Percentiles rank a stretch among this genome's conserved stretches.
Conservation (phyloP, 2,329 filamentous ascomycete species). For the Nemania sp. region DNA sequence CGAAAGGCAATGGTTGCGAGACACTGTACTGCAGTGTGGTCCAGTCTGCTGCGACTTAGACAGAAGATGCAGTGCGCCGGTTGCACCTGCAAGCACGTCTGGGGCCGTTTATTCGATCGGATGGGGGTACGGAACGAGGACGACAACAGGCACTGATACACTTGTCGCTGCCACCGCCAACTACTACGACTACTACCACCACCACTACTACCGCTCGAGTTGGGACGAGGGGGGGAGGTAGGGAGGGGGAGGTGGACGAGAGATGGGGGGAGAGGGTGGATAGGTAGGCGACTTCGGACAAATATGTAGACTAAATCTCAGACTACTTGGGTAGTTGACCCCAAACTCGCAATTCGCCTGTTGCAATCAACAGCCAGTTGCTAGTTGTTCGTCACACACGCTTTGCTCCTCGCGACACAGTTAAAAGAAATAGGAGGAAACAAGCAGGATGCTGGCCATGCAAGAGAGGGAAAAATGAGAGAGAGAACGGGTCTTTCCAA, state of each 20-base stretch:
- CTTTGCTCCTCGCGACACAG: conserved; percentile 19
- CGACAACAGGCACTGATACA: conserved; percentile 30
- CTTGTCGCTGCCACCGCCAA: conserved; percentile 8
- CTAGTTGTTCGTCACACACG: conserved; percentile 15
- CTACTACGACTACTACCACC: background rate
- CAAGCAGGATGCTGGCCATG: conserved; percentile 33
- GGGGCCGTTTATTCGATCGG: conserved; percentile 49
- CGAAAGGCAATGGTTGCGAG: conserved; percentile 29
- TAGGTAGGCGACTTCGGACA: conserved; percentile 33
- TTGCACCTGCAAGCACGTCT: conserved; percentile 48
- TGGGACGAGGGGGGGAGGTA: conserved; percentile 27
- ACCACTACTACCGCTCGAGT: conserved; percentile 14
- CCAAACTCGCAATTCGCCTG: conserved; percentile 20
- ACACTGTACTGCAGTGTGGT: conserved; percentile 28
- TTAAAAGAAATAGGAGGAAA: conserved; percentile 34
- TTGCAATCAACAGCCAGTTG: conserved; percentile 8
- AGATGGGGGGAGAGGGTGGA: conserved; percentile 2
- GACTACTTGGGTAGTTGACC: conserved; percentile 4
- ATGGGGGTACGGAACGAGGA: conserved; percentile 43
- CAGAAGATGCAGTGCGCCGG: conserved; percentile 47
- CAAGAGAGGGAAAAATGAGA: conserved; percentile 32
- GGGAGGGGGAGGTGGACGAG: conserved; percentile 4
- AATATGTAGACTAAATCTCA: conserved; percentile 30
- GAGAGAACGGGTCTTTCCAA: conserved; percentile 27
- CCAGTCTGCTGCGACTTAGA: conserved; percentile 40